Base-by-base conservation (phyloP, 2,329 filamentous ascomycete species). In the Neocatenulostroma microsporum region DNA sequence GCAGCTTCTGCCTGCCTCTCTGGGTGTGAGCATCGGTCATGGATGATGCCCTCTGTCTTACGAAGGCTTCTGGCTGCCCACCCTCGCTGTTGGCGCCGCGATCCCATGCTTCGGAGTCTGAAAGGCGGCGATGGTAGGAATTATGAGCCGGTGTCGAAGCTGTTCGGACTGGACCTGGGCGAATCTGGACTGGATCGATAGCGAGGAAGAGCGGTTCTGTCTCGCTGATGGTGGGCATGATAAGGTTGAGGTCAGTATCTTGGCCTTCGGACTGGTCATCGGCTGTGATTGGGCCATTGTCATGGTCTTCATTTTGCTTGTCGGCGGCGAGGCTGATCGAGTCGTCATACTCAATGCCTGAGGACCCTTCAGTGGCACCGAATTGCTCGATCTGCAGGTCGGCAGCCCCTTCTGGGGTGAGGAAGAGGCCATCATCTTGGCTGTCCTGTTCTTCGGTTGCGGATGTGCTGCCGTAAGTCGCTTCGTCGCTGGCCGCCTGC, bases 41-140 rank as follows among this genome's bases (percentile, higher is more conserved):
- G 21, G 42, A 44, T 6, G 39, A 39, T 5, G 37, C 27, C 4
- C 37, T n/a, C n/a, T n/a, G n/a, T n/a, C n/a, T n/a, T n/a, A n/a
- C n/a, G n/a, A n/a, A n/a, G n/a, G n/a, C n/a, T n/a, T n/a, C n/a
- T n/a, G n/a, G n/a, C n/a, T n/a, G n/a, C n/a, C n/a, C n/a, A n/a
- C n/a, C n/a, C n/a, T n/a, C n/a, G n/a, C n/a, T n/a, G n/a, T n/a
- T n/a, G n/a, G n/a, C n/a, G n/a, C n/a, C n/a, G n/a, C n/a, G n/a
- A n/a, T n/a, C n/a, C n/a, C n/a, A n/a, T n/a, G n/a, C n/a, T n/a
- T n/a, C n/a, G n/a, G n/a, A n/a, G n/a, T n/a, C n/a, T n/a, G n/a
- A n/a, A n/a, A n/a, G n/a, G n/a, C n/a, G n/a, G n/a, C n/a, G n/a
- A n/a, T n/a, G n/a, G n/a, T n/a, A n/a, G n/a, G n/a, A n/a, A n/a